Percentiles rank a stretch among this genome's conserved stretches.
These are phyloP conservation scores for Pythium phragmiticola DNA, from an alignment of 352 stramenopile genomes.

Conservation along the genomic window DNA sequence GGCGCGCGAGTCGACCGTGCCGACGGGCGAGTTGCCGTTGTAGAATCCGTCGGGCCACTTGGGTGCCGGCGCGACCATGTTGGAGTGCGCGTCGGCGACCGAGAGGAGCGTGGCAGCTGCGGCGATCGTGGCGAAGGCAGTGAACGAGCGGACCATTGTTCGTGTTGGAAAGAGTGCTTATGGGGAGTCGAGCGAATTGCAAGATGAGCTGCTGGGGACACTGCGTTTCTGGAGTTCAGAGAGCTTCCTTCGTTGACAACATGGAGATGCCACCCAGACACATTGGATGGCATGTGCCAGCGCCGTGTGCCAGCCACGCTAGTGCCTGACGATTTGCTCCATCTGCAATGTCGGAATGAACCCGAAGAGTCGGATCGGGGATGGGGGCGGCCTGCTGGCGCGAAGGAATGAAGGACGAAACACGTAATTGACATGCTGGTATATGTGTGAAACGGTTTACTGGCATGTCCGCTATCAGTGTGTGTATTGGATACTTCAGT, in stretches of 20 bases:
- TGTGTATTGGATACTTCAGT: too few relatives aligned
- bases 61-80: conserved; percentile 19
- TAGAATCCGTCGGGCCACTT: conserved; percentile 17
- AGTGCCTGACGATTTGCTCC: neutral
- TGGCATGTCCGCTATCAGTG: too few relatives aligned
- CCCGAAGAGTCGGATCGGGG: conserved; percentile 2
- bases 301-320: too few relatives aligned
- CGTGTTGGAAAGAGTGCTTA: neutral
- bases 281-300: too few relatives aligned
- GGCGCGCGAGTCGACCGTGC: conserved; percentile 16
- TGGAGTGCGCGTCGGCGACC: conserved; percentile 24
- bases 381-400: neutral
- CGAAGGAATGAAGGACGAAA: too few relatives aligned
- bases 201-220: neutral
- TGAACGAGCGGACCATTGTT: conserved; percentile 21
- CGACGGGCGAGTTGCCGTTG: conserved; percentile 26
- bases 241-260: too few relatives aligned
- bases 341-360: conserved; percentile 2
- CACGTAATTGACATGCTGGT: too few relatives aligned
- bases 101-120: conserved; percentile 13
- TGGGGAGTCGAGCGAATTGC: conserved; percentile 4
- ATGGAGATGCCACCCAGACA: too few relatives aligned
- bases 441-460: too few relatives aligned
- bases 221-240: too few relatives aligned
- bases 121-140: conserved; percentile 18